phyloP scores from a whole-genome alignment of 805 yeast genomes.

The Saccharomycopsis guyanensis region DNA sequence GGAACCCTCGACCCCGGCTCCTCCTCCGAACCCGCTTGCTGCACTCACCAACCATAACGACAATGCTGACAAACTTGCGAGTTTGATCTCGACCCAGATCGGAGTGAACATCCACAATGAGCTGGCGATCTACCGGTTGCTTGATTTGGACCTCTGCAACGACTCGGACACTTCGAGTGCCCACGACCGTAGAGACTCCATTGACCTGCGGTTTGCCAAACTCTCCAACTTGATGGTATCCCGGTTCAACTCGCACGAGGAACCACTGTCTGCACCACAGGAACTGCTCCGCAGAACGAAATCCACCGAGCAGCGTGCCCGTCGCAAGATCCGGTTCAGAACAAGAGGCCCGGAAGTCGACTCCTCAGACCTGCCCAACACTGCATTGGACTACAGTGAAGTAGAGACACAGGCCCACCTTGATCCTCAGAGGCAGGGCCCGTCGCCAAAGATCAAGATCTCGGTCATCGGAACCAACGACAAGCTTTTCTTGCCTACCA shows the following conservation, averaged over 20 bases:
- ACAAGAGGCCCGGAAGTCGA: not conserved
- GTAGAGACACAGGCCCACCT: not conserved
- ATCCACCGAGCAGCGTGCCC: not conserved
- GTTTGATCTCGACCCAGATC: not conserved
- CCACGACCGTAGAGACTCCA: not conserved
- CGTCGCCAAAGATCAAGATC: constrained; percentile 4
- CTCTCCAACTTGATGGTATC: constrained; percentile 1
- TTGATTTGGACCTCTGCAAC: constrained; percentile 1
- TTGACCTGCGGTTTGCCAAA: not conserved
- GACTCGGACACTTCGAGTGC: not conserved
- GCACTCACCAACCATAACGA: not conserved
- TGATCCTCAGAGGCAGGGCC: not conserved
- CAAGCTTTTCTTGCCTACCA: constrained; percentile 13
- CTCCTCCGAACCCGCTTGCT: not conserved
- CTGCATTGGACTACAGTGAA: not conserved
- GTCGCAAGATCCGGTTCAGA: not conserved
- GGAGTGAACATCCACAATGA: constrained; percentile 14
- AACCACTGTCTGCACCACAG: not conserved
- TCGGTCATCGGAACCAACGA: constrained; percentile 13
- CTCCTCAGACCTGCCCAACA: not conserved
- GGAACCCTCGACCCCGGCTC: too few relatives aligned
- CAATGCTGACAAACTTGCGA: not conserved
- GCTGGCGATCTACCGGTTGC: constrained; percentile 10
- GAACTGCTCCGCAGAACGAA: not conserved
- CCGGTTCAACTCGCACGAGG: not conserved